Base-by-base conservation (phyloP, 2,329 filamentous ascomycete species). In the Botrytis fragariae region DNA sequence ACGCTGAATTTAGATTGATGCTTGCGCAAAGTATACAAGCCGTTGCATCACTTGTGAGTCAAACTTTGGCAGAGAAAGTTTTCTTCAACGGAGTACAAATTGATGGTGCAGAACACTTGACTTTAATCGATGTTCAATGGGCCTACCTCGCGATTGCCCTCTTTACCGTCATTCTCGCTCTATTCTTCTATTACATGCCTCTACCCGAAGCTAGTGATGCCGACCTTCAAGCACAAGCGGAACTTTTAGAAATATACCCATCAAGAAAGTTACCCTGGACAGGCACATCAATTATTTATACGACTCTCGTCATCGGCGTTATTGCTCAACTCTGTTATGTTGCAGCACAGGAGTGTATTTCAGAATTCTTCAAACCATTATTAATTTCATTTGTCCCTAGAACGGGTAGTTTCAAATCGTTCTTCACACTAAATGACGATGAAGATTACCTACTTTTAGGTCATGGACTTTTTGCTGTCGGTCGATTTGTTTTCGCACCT, bases 91-190 rank as follows among this genome's bases (percentile, higher is more conserved):
- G 86, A 20, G 86, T 92, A 14, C 16, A n/a, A 20, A 39, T 57
- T 65, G 44, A 48, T 4, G 35, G 45, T 22, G 79, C 77, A 48
- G 80, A 76, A n/a, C 79, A 85, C 3, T 81, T 85, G 44, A 87
- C 87, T 1, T 85, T 96, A 4, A 87, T 92, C 75, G 90, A 92
- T 74, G 92, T 95, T 2, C 93, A 96, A 81, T 97, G 92, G 91
- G 92, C 93, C 0, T 96, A 96, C 77, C 87, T 96, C n/a, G 91
- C 90, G 72, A 91, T 95, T 74, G 93, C 92, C 0, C 85, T 92
- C 37, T 90, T 94, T 72, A 93, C 92, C 73, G 92, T 91, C 70
- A 84, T 88, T 4, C 85, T 97, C 4, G 92, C 90, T 0, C 83
- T 91, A 5, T 88, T 91, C 79, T 91, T 92, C 80, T 91, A 88